These are phyloP conservation scores for Aspergillus chevalieri DNA, from an alignment of 2,329 filamentous ascomycete genomes.

Conservation along the genomic window DNA sequence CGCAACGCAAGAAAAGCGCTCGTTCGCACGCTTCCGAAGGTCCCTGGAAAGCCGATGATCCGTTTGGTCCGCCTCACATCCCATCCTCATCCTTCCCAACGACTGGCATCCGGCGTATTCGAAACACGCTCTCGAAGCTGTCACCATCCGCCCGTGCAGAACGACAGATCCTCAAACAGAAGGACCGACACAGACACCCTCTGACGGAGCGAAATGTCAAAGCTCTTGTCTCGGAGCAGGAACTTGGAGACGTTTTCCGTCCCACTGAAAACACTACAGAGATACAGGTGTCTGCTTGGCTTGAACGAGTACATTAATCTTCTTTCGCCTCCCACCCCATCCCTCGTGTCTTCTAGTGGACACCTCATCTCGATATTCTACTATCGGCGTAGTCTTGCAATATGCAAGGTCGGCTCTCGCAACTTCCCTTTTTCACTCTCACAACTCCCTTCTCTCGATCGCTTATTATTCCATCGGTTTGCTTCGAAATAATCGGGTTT, in stretches of 20 bases:
- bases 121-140: conserved; percentile 28
- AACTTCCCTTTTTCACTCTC: too few relatives aligned
- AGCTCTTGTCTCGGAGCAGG: conserved; percentile 28
- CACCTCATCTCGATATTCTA: conserved; percentile 7
- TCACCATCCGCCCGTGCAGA: conserved; percentile 29
- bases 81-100: conserved; percentile 22
- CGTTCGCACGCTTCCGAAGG: conserved; percentile 21
- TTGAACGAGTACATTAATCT: conserved; percentile 57
- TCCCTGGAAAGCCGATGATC: conserved; percentile 26
- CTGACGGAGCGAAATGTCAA: conserved; percentile 33
- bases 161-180: conserved; percentile 29
- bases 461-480: background rate
- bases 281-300: conserved; percentile 68
- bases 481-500: background rate
- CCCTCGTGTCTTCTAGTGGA: conserved; percentile 18
- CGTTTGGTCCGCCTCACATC: conserved; percentile 27
- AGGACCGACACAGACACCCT: conserved; percentile 29
- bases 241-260: conserved; percentile 50
- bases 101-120: conserved; percentile 28
- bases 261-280: conserved; percentile 51
- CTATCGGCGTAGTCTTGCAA: background rate
- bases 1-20: conserved; percentile 17
- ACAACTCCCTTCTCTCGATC: background rate
- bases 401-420: background rate
- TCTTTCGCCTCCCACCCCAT: conserved; percentile 7